Evolutionary conservation across 139 green algal genomes (phyloP), one percentile per base, ranked within the genome.

Genomic region (Asterochloris erici): DNA sequence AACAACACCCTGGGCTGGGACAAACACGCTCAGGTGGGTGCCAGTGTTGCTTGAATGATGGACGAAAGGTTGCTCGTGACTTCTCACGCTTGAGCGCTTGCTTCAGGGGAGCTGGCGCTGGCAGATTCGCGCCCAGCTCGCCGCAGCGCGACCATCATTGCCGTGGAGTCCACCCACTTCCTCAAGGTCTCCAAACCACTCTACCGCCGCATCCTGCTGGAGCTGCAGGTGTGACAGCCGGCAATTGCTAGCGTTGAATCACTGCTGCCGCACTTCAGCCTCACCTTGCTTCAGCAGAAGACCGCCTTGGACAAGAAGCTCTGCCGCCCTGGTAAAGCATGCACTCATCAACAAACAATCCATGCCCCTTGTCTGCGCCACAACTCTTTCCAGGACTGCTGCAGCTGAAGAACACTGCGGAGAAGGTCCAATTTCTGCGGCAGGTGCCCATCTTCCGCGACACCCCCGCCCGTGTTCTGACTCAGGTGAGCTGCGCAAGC

Each of bases 371-470:
- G 4, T 71, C 21, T 71, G 66, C 21, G 2, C 4, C 21, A 26
- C 19, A 71, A 26, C 66, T 9, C 17, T 60, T 28, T 60, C 15
- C 63, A 4, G 2, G 15, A 38, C 29, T 28, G 17, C 15, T 82
- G 78, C 63, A 82, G 78, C 78, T 82, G 26, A 74, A 61, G 28
- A 63, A 61, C 14, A 82, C 78, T 21, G 78, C 78, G 47, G 78
- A 82, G 78, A 82, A 82, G 78, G 14, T 82, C 13, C 61, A 61
- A 0, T 82, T 82, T 23, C 17, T 82, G 27, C 63, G 63, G 63
- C 63, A 74, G 69, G 78, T 82, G 66, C 14, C 78, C 78, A 82
- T 82, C 63, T 74, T 82, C 61, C 26, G 73, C 26, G 78, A 63
- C 63, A 82, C 61, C 63, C 68, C 68, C 63, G 63, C 78, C 63